A percentile compares a stretch with the other conserved stretches of the same genome.
phyloP scores from a whole-genome alignment of 768 basidiomycete species.

The Naganishia vaughanmartiniae region DNA sequence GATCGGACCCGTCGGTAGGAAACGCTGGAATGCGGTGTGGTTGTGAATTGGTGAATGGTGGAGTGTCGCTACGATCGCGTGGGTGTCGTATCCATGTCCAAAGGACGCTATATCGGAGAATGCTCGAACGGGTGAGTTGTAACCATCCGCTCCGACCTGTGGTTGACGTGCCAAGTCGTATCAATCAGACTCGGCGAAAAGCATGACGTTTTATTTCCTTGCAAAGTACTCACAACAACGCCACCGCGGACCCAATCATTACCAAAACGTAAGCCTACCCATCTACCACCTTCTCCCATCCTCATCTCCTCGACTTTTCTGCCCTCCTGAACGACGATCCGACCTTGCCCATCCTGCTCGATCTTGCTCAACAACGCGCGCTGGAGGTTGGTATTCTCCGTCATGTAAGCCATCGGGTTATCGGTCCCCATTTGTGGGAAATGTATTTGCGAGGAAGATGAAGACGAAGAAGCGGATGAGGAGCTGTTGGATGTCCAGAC shows the following conservation, averaged over 20 bases:
- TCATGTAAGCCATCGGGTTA: constrained; percentile 71
- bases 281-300: constrained; percentile 59
- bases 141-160: constrained; percentile 94
- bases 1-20: constrained; percentile 90
- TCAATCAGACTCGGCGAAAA: background rate
- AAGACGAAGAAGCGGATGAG: constrained; percentile 39
- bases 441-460: constrained; percentile 42
- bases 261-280: constrained; percentile 80
- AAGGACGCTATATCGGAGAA: constrained; percentile 81
- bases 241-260: constrained; percentile 67
- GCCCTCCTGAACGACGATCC: constrained; percentile 67
- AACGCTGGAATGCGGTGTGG: constrained; percentile 85
- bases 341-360: constrained; percentile 52
- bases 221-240: constrained; percentile 63
- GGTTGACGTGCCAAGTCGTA: too few relatives aligned
- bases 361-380: constrained; percentile 72
- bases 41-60: constrained; percentile 67
- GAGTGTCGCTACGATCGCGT: constrained; percentile 86
- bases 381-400: constrained; percentile 91
- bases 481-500: constrained; percentile 63
- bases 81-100: constrained; percentile 87
- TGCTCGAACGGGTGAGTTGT: constrained; percentile 85
- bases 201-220: too few relatives aligned
- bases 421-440: constrained; percentile 47
- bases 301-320: constrained; percentile 71